Evolutionary conservation across 371 early-diverging fungal species (phyloP), one percentile per base, ranked within the genome.

Genomic region (Sporodiniella umbellata): DNA sequence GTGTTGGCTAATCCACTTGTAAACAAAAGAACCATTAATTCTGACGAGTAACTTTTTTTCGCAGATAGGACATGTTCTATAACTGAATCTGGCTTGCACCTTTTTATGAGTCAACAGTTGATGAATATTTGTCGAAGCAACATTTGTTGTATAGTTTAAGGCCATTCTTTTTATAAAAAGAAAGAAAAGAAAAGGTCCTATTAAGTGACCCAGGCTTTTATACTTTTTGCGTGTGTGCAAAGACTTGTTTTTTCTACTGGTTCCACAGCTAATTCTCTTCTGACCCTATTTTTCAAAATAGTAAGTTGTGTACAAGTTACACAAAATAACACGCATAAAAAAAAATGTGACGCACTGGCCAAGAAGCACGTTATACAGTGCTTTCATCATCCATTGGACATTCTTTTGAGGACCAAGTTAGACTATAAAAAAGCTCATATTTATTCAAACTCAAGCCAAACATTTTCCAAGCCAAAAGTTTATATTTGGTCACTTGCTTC

Each of bases 1-100:
- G 42, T 75, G 75, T 10, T 54, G 57, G 48, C 66, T 70, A 45
- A 75, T 68, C 71, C 71, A 75, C 28, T 71, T 75, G 50, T 71
- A 66, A 3, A 75, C 71, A 59, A 70, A 64, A 8, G 62, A 58
- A 7, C 71, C 75, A 48, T 75, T 64, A 42, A 75, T 75, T 44
- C 71, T 56, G 14, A 75, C 75, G 15, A 75, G 42, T 1, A 75
- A 45, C 22, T 64, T 53, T 35, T 75, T 57, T 30, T 66, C 60
- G 26, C 75, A 75, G 18, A 74, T 70, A n/a, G 75, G 75, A 49
- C 75, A 74, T 18, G 68, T 61, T 37, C 64, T 58, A 48, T 70
- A 74, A 17, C 31, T 31, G 1, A 31, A 31, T 31, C 31, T 8
- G 12, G 7, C 31, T 31, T 31, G 31, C 7, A 12, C 31, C 31